phyloP scores from a whole-genome alignment of 805 yeast species.

The Pichia rugopelliculosa region DNA sequence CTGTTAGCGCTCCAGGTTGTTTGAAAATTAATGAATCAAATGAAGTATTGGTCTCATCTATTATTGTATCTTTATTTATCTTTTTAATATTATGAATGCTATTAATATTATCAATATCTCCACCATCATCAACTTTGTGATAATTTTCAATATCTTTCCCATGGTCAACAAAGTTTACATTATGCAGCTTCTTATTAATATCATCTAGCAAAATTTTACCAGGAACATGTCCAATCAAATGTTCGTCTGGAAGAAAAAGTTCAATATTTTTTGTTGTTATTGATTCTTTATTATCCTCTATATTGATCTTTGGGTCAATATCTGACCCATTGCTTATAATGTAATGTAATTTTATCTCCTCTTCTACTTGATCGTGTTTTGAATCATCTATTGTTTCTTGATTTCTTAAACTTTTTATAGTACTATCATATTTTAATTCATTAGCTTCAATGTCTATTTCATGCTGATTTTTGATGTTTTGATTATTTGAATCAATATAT shows the following conservation, averaged over 20 bases:
- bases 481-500: too few species aligned
- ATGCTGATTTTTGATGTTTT: too few species aligned
- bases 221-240: background rate
- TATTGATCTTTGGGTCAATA: background rate
- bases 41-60: background rate
- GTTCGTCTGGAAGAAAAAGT: background rate
- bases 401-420: too few species aligned
- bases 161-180: background rate
- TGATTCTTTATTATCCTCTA: background rate
- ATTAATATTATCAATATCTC: too few species aligned
- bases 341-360: background rate
- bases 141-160: background rate
- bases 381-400: background rate
- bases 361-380: background rate
- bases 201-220: background rate
- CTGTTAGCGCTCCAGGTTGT: conserved; percentile 11
- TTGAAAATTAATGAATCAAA: background rate
- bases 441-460: too few species aligned
- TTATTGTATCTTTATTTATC: background rate
- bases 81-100: background rate
- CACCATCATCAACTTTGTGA: background rate
- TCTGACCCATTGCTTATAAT: background rate
- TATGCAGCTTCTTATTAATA: background rate
- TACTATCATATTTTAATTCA: too few species aligned
- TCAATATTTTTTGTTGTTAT: background rate